A percentile compares a stretch with the other conserved stretches of the same genome.
phyloP scores from a whole-genome alignment of 345 rosid species.

The Citrus maxima region DNA sequence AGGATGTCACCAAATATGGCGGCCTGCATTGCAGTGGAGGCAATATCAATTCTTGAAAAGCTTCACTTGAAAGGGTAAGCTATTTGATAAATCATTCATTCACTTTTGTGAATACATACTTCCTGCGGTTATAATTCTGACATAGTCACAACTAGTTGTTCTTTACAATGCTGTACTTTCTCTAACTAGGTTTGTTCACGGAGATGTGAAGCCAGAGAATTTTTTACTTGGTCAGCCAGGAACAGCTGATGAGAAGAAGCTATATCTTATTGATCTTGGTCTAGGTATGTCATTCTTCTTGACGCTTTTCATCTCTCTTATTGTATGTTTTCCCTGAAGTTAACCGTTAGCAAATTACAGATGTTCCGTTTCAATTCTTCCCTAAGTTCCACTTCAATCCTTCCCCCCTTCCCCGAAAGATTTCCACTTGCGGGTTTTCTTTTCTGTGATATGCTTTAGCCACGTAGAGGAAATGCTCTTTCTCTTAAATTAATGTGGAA shows the following conservation, averaged over 20 bases:
- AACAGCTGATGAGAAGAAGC: constrained; percentile 74
- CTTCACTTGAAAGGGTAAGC: constrained; percentile 82
- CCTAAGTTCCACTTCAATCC: too few species aligned
- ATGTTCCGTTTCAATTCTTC: background rate
- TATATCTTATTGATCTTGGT: constrained; percentile 91
- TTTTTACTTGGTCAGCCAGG: constrained; percentile 92
- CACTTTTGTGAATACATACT: background rate
- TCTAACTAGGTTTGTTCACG: constrained; percentile 80
- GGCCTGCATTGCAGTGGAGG: constrained; percentile 94
- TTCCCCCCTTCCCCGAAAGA: background rate
- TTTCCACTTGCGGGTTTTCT: constrained; percentile 4
- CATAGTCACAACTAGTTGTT: constrained; percentile 9
- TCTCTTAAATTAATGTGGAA: too few species aligned
- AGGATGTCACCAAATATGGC: constrained; percentile 90
- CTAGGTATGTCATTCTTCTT: constrained; percentile 52
- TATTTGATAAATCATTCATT: background rate
- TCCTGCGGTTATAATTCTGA: background rate
- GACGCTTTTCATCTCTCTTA: background rate
- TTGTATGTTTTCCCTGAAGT: background rate
- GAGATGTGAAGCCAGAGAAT: constrained; percentile 94
- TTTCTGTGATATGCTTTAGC: constrained; percentile 6
- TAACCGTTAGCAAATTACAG: background rate
- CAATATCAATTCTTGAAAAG: constrained; percentile 87
- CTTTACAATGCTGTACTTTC: constrained; percentile 10
- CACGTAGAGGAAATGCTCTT: background rate